phyloP scores from a whole-genome alignment of 768 basidiomycete species.

The Lactarius sanguifluus region DNA sequence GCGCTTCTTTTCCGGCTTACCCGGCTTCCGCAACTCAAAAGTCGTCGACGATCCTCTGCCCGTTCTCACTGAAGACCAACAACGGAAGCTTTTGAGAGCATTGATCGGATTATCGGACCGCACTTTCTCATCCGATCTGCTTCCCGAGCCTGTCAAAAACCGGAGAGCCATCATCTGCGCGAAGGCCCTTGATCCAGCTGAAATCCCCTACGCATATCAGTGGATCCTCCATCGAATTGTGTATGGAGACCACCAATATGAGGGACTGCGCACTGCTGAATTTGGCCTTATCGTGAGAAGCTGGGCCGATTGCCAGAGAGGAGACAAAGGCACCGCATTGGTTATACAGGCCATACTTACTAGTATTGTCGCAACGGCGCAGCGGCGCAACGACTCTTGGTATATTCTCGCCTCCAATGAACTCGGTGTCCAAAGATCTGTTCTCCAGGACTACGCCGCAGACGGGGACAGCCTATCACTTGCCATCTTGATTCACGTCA shows the following conservation, averaged over 20 bases:
- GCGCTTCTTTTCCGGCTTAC: not conserved
- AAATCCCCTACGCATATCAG: not conserved
- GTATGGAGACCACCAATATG: not conserved
- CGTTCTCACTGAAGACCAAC: not conserved
- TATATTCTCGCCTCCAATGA: not conserved
- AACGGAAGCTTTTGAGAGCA: not conserved
- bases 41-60: not conserved
- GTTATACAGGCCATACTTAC: not conserved
- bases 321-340: not conserved
- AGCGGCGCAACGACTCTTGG: not conserved
- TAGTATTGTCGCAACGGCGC: not conserved
- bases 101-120: not conserved
- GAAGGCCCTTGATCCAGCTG: not conserved
- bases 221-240: not conserved
- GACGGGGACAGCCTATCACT: not conserved
- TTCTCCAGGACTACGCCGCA: not conserved
- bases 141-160: not conserved
- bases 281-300: not conserved
- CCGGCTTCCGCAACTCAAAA: not conserved
- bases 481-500: not conserved
- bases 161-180: not conserved
- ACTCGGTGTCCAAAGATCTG: not conserved
- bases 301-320: not conserved
- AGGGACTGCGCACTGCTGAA: not conserved
- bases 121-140: not conserved